Percentiles rank a stretch among this genome's conserved stretches.
phyloP scores from a whole-genome alignment of 768 basidiomycete genomes.

The Hericium erinaceus region DNA sequence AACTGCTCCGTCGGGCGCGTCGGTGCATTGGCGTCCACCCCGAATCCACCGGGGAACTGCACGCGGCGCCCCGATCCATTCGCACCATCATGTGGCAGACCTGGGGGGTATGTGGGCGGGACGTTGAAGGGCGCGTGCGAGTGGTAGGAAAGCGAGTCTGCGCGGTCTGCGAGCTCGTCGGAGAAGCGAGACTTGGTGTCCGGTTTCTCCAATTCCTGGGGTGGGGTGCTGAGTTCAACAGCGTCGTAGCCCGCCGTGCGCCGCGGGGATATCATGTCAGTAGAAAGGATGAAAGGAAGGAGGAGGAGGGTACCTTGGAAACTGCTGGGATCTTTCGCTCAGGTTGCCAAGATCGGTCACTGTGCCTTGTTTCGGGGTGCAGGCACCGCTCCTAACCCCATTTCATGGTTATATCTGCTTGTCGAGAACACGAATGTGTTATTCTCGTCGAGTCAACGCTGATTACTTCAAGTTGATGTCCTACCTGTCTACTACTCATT shows the following conservation, averaged over 20 bases:
- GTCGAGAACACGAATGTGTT: too few relatives aligned
- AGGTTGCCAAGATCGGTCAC: too few relatives aligned
- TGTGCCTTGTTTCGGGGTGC: too few relatives aligned
- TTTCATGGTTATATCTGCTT: too few relatives aligned
- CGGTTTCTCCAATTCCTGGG: background rate
- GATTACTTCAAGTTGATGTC: too few relatives aligned
- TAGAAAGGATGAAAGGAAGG: background rate
- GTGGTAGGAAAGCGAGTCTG: slow-evolving; percentile 4
- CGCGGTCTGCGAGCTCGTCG: slow-evolving; percentile 2
- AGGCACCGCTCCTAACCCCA: too few relatives aligned
- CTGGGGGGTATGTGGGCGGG: background rate
- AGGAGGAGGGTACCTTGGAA: background rate
- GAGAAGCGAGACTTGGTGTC: background rate
- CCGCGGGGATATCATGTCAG: background rate
- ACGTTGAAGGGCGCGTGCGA: slow-evolving; percentile 5
- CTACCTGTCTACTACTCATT: too few relatives aligned
- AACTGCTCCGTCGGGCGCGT: background rate
- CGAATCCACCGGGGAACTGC: background rate
- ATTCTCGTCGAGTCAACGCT: too few relatives aligned
- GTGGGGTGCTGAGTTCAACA: background rate
- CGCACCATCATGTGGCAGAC: background rate
- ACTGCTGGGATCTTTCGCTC: background rate
- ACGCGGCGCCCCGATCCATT: background rate
- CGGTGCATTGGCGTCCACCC: background rate
- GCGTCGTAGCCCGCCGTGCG: background rate